Evolutionary conservation across 2,329 filamentous ascomycete genomes (phyloP), one percentile per base, ranked within the genome.

Genomic region (Trichoderma oligosporum): DNA sequence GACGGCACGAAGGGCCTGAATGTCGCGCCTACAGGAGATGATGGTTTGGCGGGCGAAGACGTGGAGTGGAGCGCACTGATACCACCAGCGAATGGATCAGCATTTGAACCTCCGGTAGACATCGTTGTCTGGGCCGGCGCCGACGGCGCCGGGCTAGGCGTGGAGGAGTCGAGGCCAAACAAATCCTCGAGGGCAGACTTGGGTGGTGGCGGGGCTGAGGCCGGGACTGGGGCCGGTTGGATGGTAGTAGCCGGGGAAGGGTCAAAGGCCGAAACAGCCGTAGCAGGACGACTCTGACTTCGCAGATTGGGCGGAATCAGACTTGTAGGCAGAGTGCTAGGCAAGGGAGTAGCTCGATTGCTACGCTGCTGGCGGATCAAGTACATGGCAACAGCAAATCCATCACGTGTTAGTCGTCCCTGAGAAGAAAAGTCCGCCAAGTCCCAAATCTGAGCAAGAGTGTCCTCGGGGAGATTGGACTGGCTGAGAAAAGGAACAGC

Each of bases 301-400:
- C 94, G 88, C 82, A 97, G 84, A 68, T 85, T 91, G 3, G 93
- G 94, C 11, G 94, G 94, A 27, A 97, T 82, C 36, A 97, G 77
- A 63, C 87, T 92, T 0, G 86, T 78, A 8, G 93, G 92, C 39
- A 99, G 76, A n/a, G 83, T 81, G 20, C 86, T 78, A 2, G 94
- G 94, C 29, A 97, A 73, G 25, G 83, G 76, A 38, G 74, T 75
- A 29, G 76, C 70, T 57, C 84, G 84, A 61, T 86, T 87, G 62
- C 82, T 88, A 54, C 92, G 83, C 70, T 97, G 92, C 70, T 96
- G 89, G 60, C 92, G 84, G 65, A 99, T 97, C 49, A 99, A 79
- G 69, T 95, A 95, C 92, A 99, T 97, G 53, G 94, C 93, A 45
- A 99, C 91, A 0, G 94, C 91, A 69, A 99, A 99, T 66, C 96